These are phyloP conservation scores for Taphrina flavorubra DNA, from an alignment of 1,139 yeast genomes.

Conservation along the genomic window DNA sequence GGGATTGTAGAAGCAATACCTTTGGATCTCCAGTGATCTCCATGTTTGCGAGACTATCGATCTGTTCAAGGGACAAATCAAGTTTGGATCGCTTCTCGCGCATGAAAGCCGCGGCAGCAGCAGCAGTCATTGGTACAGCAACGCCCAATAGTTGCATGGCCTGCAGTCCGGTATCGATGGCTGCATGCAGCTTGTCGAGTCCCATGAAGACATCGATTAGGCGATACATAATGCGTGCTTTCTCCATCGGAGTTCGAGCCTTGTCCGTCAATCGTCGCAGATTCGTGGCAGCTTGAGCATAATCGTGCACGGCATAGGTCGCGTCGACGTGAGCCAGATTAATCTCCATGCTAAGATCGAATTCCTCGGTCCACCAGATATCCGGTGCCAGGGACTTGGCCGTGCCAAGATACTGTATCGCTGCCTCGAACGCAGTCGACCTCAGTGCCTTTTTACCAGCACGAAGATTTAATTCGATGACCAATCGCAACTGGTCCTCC, in stretches of 20 bases:
- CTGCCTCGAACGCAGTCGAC: constrained; percentile 34
- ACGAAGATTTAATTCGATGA: constrained; percentile 35
- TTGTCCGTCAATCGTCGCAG: constrained; percentile 5
- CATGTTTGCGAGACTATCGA: constrained; percentile 21
- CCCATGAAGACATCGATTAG: constrained; percentile 35
- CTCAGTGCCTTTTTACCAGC: constrained; percentile 37
- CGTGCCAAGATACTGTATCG: constrained; percentile 21
- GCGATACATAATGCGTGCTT: constrained; percentile 20
- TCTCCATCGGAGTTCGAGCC: constrained; percentile 10
- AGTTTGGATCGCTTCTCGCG: constrained; percentile 8
- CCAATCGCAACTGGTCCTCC: constrained; percentile 9
- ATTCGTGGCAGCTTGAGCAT: constrained; percentile 14
- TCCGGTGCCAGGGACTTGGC: constrained; percentile 25
- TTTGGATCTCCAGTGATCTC: constrained; percentile 3
- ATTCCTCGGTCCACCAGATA: constrained; percentile 24
- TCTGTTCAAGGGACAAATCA: constrained; percentile 28
- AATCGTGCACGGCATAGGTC: constrained; percentile 27
- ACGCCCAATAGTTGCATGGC: constrained; percentile 25
- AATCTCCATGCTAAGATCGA: constrained; percentile 21
- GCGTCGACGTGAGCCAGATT: constrained; percentile 33
- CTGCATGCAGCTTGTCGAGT: constrained; percentile 26
- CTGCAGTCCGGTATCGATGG: constrained; percentile 29
- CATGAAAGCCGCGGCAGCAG: constrained; percentile 16
- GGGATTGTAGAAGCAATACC: constrained; percentile 22
- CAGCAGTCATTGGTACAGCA: constrained; percentile 11